Evolutionary conservation across 352 stramenopile species (phyloP).

Genomic region (Phytophthora macrochlamydospora): DNA sequence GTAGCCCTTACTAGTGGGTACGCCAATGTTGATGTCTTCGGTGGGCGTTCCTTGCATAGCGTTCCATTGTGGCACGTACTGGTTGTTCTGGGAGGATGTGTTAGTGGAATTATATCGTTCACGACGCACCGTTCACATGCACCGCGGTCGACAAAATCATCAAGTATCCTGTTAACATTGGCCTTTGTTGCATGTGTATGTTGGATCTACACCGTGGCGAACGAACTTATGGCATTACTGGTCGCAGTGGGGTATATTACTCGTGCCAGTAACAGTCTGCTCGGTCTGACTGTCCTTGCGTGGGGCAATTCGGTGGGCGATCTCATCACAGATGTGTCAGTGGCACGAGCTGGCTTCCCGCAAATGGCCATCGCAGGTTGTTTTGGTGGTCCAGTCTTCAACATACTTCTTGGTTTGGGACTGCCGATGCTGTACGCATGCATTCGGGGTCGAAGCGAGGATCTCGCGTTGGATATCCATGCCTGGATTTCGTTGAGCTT

Average conservation of each 20-base stretch:
- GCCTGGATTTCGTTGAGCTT: constrained; percentile 77
- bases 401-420: constrained; percentile 80
- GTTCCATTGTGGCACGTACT: constrained; percentile 55
- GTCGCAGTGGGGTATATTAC: constrained; percentile 79
- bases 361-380: constrained; percentile 89
- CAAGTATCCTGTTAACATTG: constrained; percentile 64
- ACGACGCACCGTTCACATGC: constrained; percentile 67
- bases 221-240: constrained; percentile 85
- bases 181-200: constrained; percentile 86
- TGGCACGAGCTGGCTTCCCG: constrained; percentile 77
- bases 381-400: constrained; percentile 85
- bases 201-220: constrained; percentile 92
- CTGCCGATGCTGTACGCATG: constrained; percentile 74
- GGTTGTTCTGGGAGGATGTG: constrained; percentile 21
- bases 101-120: constrained; percentile 74
- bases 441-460: constrained; percentile 44
- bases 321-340: constrained; percentile 84
- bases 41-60: constrained; percentile 21
- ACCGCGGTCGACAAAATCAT: constrained; percentile 51
- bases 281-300: constrained; percentile 80
- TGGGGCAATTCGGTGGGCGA: constrained; percentile 89
- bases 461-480: constrained; percentile 66
- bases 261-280: constrained; percentile 72
- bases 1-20: constrained; percentile 69
- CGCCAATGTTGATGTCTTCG: constrained; percentile 26